phyloP scores from a whole-genome alignment of 768 basidiomycete species.

The Candolleomyces aberdarensis region DNA sequence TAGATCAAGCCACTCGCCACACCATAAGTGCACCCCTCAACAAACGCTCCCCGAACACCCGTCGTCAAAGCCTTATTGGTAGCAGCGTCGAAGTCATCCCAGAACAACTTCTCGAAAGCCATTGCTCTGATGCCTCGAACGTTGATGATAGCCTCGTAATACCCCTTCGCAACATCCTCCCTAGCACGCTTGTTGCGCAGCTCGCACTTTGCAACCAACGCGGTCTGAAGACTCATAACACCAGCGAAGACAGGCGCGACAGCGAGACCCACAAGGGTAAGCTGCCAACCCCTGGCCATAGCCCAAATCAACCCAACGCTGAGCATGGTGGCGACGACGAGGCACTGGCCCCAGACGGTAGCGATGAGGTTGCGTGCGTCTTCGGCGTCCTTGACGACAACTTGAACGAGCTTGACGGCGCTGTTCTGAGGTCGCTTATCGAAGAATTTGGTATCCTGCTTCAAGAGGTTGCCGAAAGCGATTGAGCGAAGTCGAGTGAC shows the following conservation, averaged over 20 bases:
- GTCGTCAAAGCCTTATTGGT: conserved; percentile 56
- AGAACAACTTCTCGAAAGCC: conserved; percentile 75
- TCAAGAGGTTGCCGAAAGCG: conserved; percentile 58
- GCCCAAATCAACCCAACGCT: conserved; percentile 87
- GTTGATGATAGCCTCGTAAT: conserved; percentile 85
- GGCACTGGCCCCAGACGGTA: conserved; percentile 63
- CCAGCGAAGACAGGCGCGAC: conserved; percentile 81
- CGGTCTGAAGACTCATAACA: conserved; percentile 71
- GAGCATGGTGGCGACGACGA: conserved; percentile 81
- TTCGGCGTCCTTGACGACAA: conserved; percentile 84
- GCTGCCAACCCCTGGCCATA: conserved; percentile 82
- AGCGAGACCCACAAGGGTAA: conserved; percentile 87
- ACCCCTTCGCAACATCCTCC: conserved; percentile 79
- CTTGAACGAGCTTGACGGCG: conserved; percentile 62
- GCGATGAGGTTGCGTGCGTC: conserved; percentile 80
- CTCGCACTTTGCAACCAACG: conserved; percentile 71
- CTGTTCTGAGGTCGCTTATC: conserved; percentile 57
- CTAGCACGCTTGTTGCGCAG: conserved; percentile 78
- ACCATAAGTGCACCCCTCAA: conserved; percentile 82
- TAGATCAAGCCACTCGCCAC: conserved; percentile 83
- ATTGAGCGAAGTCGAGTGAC: conserved; percentile 56
- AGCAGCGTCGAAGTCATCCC: conserved; percentile 62
- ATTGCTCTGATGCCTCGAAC: conserved; percentile 86
- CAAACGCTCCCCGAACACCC: conserved; percentile 80
- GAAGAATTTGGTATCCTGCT: conserved; percentile 87